Conservation (phyloP, 805 yeast species). For the Kodamaea sagamina region DNA sequence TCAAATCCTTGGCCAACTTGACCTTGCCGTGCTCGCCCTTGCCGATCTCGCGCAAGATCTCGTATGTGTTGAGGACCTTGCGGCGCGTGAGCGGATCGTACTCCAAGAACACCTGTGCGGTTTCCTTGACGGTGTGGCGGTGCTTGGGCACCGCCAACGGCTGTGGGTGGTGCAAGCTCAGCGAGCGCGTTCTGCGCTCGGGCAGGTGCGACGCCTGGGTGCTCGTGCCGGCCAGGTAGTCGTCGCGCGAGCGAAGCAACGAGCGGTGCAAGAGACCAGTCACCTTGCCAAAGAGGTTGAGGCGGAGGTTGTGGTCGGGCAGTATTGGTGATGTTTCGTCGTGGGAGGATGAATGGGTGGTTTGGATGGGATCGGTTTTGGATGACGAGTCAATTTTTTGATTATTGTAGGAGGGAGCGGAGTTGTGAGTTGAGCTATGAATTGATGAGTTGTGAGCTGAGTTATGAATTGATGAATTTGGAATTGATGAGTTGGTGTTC, state of each 20-base stretch:
- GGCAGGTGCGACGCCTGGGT: constrained; percentile 14
- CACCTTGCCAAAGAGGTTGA: constrained; percentile 33
- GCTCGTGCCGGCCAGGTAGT: constrained; percentile 18
- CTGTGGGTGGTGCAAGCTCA: constrained; percentile 1
- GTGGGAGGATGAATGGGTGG: too few relatives aligned
- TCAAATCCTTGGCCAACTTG: constrained; percentile 77
- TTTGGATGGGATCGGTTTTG: too few relatives aligned
- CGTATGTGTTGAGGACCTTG: constrained; percentile 85
- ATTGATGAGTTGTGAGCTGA: too few relatives aligned
- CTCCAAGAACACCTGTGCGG: constrained; percentile 74
- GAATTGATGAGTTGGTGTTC: too few relatives aligned
- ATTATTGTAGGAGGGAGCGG: too few relatives aligned
- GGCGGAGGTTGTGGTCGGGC: constrained; percentile 21
- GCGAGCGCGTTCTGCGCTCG: constrained; percentile 1
- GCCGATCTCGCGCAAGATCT: constrained; percentile 83
- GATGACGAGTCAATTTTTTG: too few relatives aligned
- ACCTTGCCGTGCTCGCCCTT: constrained; percentile 99
- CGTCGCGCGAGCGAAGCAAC: constrained; percentile 5
- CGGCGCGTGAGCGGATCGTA: constrained; percentile 86
- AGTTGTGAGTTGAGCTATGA: too few relatives aligned
- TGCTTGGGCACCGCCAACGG: not conserved
- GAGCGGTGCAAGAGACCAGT: constrained; percentile 30
- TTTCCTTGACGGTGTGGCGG: constrained; percentile 66
- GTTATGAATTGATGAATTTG: too few relatives aligned
- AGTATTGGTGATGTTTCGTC: constrained; percentile 7